A percentile compares a stretch with the other conserved stretches of the same genome.
phyloP scores from a whole-genome alignment of 306 rosid species.

The Cucumis cinereus region DNA sequence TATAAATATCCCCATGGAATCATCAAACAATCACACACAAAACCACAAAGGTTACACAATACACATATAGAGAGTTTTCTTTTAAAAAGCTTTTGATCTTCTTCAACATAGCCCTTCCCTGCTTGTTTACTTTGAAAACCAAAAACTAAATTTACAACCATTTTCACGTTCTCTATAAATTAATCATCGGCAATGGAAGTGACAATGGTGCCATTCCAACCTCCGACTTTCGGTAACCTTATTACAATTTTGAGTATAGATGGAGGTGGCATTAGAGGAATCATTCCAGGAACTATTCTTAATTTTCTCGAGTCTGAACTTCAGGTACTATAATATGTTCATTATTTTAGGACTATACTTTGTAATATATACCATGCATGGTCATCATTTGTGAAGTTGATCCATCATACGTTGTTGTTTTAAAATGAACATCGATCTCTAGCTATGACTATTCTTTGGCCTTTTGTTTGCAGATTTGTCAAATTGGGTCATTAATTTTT shows the following conservation, averaged over 20 bases:
- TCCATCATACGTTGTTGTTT: not conserved
- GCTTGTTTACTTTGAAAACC: not conserved
- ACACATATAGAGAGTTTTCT: not conserved
- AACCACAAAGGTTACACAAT: not conserved
- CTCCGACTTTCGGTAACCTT: slow-evolving; percentile 51
- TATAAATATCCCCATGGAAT: not conserved
- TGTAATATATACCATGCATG: not conserved
- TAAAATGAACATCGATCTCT: not conserved
- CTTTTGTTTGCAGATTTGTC: not conserved
- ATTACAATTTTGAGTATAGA: slow-evolving; percentile 68
- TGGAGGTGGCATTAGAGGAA: slow-evolving; percentile 76
- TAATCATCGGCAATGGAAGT: not conserved
- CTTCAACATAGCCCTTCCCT: not conserved
- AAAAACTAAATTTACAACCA: not conserved
- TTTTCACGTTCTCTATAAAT: not conserved
- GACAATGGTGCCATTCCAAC: slow-evolving; percentile 19
- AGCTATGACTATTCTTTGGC: not conserved
- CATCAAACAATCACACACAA: not conserved
- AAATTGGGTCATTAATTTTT: too few species aligned
- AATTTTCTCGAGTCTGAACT: slow-evolving; percentile 51
- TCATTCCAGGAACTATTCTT: slow-evolving; percentile 54
- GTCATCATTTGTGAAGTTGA: not conserved
- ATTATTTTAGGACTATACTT: not conserved
- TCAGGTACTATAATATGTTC: slow-evolving; percentile 24
- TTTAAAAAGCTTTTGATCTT: not conserved